These are phyloP conservation scores for Nidularia pulvinata DNA, from an alignment of 768 basidiomycete genomes.

Conservation along the genomic window DNA sequence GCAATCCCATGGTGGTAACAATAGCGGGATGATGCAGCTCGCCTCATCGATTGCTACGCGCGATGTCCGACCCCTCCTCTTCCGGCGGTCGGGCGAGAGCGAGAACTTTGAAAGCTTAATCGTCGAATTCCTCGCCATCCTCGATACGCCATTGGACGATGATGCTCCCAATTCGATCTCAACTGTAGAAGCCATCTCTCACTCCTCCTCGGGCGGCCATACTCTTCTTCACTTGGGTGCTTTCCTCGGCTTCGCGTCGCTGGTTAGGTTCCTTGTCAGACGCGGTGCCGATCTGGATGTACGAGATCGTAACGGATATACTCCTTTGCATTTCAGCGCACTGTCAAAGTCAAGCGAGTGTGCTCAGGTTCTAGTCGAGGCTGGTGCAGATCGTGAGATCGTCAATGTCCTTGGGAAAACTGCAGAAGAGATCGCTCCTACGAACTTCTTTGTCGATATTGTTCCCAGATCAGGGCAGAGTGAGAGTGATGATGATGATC, in stretches of 20 bases:
- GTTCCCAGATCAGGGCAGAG: conserved; percentile 18
- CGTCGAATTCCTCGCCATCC: conserved; percentile 76
- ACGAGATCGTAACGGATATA: conserved; percentile 89
- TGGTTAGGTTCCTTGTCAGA: conserved; percentile 71
- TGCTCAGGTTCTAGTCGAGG: conserved; percentile 65
- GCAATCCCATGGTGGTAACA: conserved; percentile 28
- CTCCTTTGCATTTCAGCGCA: conserved; percentile 86
- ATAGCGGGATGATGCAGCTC: conserved; percentile 54
- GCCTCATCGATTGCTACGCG: conserved; percentile 40
- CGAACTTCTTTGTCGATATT: conserved; percentile 43
- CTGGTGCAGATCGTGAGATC: conserved; percentile 79
- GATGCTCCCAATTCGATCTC: conserved; percentile 39
- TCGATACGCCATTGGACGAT: conserved; percentile 62
- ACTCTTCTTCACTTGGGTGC: conserved; percentile 88
- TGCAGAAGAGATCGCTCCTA: conserved; percentile 54
- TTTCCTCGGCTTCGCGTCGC: conserved; percentile 71
- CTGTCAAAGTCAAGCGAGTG: conserved; percentile 65
- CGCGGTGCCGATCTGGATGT: conserved; percentile 79
- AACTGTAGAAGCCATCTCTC: conserved; percentile 61
- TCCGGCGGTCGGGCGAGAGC: conserved; percentile 51
- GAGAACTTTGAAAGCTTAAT: conserved; percentile 76
- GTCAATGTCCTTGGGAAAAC: conserved; percentile 75
- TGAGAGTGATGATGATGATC: conserved; percentile 18
- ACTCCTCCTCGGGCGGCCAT: conserved; percentile 72
- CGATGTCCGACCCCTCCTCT: conserved; percentile 57